Evolutionary conservation across 140 eudicot genomes (phyloP).

Genomic region (Bidens hawaiensis): DNA sequence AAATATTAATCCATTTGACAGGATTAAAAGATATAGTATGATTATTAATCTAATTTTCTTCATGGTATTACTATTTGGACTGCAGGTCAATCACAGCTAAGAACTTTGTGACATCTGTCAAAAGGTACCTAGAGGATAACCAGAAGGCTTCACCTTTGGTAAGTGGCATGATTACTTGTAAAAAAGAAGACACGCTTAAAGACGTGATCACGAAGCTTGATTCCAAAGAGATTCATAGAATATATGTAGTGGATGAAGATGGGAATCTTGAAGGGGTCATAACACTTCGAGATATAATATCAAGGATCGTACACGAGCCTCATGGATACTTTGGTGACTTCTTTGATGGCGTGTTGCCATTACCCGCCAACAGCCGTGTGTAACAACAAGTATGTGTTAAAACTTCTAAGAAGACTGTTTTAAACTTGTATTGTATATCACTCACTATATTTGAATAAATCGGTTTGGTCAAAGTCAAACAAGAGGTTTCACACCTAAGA

Average conservation of each 20-base stretch:
- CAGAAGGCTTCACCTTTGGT: conserved; percentile 39
- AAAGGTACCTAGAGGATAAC: conserved; percentile 55
- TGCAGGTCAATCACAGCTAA: conserved; percentile 86
- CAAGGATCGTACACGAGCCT: conserved; percentile 94
- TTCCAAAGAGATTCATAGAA: conserved; percentile 67
- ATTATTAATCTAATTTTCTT: not conserved
- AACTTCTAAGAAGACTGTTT: conserved; percentile 15
- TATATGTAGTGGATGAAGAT: conserved; percentile 71
- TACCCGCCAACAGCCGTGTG: conserved; percentile 80
- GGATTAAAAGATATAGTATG: not conserved
- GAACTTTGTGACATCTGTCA: conserved; percentile 73
- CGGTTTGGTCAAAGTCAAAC: not conserved
- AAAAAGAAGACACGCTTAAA: conserved; percentile 45
- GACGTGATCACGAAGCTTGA: conserved; percentile 70
- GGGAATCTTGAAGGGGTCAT: conserved; percentile 77
- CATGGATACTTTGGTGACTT: conserved; percentile 91
- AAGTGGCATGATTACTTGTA: conserved; percentile 76
- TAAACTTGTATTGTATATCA: conserved; percentile 19
- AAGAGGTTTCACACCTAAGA: not conserved
- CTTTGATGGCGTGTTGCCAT: conserved; percentile 83
- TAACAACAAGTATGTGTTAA: conserved; percentile 21
- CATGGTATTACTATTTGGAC: not conserved
- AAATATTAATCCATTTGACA: too few relatives aligned
- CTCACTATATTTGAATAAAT: conserved; percentile 21
- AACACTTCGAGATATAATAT: conserved; percentile 85